Percentiles rank a stretch among this genome's conserved stretches.
These are phyloP conservation scores for Arbutus unedo DNA, from an alignment of 148 eudicot genomes.

Conservation along the genomic window DNA sequence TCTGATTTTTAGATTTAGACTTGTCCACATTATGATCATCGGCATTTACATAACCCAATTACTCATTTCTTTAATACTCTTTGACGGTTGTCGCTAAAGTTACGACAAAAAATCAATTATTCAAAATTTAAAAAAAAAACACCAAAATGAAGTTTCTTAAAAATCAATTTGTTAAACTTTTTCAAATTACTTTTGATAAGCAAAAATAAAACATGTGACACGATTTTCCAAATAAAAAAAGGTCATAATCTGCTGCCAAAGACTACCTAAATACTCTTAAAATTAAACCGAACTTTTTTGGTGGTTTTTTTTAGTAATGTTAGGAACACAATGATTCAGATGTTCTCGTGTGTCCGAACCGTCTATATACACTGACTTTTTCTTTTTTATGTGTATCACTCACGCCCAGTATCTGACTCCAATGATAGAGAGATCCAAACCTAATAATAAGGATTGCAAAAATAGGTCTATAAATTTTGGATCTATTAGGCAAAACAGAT, in stretches of 20 bases:
- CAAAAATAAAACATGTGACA: no score
- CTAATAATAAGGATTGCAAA: constrained; percentile 4
- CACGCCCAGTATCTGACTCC: neutral
- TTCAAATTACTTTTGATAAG: neutral
- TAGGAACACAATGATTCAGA: no score
- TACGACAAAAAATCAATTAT: no score
- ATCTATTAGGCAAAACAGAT: constrained; percentile 6
- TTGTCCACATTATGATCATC: no score
- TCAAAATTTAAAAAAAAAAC: no score
- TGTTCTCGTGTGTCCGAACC: no score
- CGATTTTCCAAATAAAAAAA: neutral
- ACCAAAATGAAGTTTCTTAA: no score
- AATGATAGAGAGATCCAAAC: constrained; percentile 16
- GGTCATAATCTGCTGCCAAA: neutral
- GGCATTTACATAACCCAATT: no score
- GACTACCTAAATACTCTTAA: neutral
- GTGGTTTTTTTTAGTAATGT: neutral
- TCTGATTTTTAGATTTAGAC: no score
- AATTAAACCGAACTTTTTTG: neutral
- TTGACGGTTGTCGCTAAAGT: no score
- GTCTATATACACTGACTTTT: no score
- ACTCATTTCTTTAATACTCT: no score
- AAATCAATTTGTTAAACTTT: neutral
- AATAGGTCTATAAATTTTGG: neutral
- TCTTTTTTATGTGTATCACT: neutral